Percentiles rank a stretch among this genome's conserved stretches.
phyloP scores from a whole-genome alignment of 2,329 filamentous ascomycete genomes.

The Nigrospora oryzae region DNA sequence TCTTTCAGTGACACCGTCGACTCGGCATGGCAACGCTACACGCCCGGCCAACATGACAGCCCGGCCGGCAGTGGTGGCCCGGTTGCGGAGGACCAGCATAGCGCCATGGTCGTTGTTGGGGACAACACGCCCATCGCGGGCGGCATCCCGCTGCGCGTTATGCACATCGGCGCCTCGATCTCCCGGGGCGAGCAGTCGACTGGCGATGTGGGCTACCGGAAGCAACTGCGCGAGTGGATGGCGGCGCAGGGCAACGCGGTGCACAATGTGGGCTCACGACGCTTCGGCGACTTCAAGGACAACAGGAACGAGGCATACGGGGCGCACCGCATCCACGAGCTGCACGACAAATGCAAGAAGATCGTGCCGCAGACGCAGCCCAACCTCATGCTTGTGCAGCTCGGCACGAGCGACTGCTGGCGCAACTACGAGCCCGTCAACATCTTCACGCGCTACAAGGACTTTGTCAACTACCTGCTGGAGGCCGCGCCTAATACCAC shows the following conservation, averaged over 20 bases:
- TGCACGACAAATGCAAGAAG: conserved; percentile 15
- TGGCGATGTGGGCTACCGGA: conserved; percentile 14
- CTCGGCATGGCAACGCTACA: not conserved
- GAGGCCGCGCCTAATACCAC: conserved; percentile 6
- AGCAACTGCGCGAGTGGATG: conserved; percentile 17
- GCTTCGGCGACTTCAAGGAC: conserved; percentile 14
- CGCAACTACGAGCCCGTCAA: conserved; percentile 15
- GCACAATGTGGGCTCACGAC: conserved; percentile 23
- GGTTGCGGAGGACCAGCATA: no score
- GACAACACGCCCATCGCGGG: conserved; percentile 8
- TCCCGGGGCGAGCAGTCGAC: conserved; percentile 17
- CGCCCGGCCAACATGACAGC: not conserved
- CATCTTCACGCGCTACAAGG: conserved; percentile 14
- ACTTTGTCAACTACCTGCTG: conserved; percentile 20
- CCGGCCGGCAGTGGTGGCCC: no score
- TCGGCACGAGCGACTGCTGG: conserved; percentile 23
- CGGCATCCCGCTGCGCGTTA: conserved; percentile 18
- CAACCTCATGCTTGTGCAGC: conserved; percentile 22
- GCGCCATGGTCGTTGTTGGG: no score
- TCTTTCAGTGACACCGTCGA: not conserved
- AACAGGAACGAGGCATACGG: conserved; percentile 23
- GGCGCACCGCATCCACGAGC: conserved; percentile 18
- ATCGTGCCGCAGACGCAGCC: conserved; percentile 16
- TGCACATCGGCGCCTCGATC: conserved; percentile 20
- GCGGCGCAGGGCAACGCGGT: conserved; percentile 10